Evolutionary conservation across 495 filamentous ascomycete genomes (phyloP).

Genomic region (Tuber calosporum): DNA sequence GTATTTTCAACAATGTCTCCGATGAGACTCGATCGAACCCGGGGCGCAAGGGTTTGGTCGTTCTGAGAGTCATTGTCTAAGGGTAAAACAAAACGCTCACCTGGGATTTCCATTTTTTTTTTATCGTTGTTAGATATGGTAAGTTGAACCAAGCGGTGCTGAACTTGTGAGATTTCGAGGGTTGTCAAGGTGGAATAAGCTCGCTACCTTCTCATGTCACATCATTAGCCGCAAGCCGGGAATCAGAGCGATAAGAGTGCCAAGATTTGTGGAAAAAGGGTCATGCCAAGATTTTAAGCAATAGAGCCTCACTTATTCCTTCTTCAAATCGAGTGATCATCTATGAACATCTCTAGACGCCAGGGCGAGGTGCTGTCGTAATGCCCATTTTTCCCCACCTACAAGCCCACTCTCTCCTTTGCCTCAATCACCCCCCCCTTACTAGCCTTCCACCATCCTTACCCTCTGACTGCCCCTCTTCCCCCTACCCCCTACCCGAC

Average conservation of each 20-base stretch:
- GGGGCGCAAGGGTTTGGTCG: constrained; percentile 20
- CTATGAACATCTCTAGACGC: background rate
- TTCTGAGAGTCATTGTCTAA: constrained; percentile 43
- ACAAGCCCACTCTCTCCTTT: background rate
- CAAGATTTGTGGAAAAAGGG: background rate
- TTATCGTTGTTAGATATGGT: constrained; percentile 5
- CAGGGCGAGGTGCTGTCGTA: background rate
- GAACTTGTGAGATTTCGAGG: background rate
- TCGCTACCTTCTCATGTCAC: background rate
- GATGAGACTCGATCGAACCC: constrained; percentile 47
- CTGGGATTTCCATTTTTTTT: constrained; percentile 52
- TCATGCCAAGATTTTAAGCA: background rate
- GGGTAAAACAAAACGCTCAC: constrained; percentile 56
- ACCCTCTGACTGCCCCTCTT: background rate
- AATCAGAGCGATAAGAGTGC: background rate
- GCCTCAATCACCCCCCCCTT: background rate
- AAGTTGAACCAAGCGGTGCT: background rate
- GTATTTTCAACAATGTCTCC: constrained; percentile 71
- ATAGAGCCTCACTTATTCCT: background rate
- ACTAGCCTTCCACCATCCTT: background rate
- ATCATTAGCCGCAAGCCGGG: background rate
- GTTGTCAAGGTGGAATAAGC: background rate
- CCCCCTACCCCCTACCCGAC: no score
- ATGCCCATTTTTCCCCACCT: background rate
- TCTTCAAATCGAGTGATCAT: background rate